These are phyloP conservation scores for Telopea speciosissima DNA, from an alignment of 177 flowering plant genomes.

Conservation along the genomic window DNA sequence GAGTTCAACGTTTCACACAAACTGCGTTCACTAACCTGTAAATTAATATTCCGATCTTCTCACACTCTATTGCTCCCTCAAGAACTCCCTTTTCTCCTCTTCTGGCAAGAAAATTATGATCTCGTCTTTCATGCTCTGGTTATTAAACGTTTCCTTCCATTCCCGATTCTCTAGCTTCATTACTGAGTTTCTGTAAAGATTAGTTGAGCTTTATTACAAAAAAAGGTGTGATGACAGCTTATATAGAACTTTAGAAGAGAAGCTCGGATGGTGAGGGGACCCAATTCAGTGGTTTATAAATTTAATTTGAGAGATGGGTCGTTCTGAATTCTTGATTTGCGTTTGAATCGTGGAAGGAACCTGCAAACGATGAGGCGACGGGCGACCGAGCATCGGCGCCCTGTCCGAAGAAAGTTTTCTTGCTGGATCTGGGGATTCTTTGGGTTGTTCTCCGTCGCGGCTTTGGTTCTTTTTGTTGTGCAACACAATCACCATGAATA, in stretches of 20 bases:
- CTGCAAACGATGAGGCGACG: slow-evolving; percentile 49
- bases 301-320: slow-evolving; percentile 22
- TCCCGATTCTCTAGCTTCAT: not conserved
- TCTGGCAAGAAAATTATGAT: not conserved
- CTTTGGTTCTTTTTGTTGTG: slow-evolving; percentile 51
- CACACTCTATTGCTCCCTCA: no score
- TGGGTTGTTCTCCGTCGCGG: slow-evolving; percentile 42
- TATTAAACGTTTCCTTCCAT: not conserved
- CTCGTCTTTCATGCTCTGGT: not conserved
- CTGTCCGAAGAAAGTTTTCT: slow-evolving; percentile 47
- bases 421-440: slow-evolving; percentile 59
- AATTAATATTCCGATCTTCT: no score
- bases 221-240: no score
- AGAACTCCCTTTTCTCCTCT: not conserved
- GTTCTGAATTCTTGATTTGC: slow-evolving; percentile 22
- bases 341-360: slow-evolving; percentile 30
- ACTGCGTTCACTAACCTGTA: no score
- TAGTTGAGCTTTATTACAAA: not conserved
- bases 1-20: no score
- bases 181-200: not conserved
- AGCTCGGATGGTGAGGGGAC: not conserved
- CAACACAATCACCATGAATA: slow-evolving; percentile 55
- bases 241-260: not conserved
- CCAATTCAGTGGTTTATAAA: slow-evolving; percentile 2
- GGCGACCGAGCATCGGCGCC: slow-evolving; percentile 61